These are phyloP conservation scores for Amesomyces nigricolor DNA, from an alignment of 2,329 filamentous ascomycete genomes.

Conservation along the genomic window DNA sequence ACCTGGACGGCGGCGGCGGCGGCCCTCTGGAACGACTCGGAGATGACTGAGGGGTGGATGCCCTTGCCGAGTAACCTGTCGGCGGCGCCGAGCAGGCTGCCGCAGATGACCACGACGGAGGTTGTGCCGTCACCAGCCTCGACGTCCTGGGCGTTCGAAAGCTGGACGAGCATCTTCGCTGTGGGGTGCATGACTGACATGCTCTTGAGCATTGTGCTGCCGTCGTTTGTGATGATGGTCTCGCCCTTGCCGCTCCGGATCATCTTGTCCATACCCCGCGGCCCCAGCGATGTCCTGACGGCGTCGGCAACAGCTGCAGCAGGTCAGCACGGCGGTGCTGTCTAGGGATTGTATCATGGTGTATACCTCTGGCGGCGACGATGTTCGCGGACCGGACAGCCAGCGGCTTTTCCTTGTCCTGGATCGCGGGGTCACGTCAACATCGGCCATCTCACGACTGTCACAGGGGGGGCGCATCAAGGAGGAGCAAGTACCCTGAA, in stretches of 20 bases:
- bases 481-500: constrained; percentile 46
- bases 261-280: constrained; percentile 99
- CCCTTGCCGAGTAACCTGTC: constrained; percentile 87
- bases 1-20: constrained; percentile 83
- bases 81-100: constrained; percentile 87
- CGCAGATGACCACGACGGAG: constrained; percentile 95
- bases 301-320: constrained; percentile 85
- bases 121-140: constrained; percentile 98
- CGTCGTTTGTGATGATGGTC: constrained; percentile 99
- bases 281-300: constrained; percentile 91
- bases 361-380: constrained; percentile 84
- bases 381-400: constrained; percentile 96
- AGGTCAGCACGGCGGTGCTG: constrained; percentile 6
- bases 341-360: background rate
- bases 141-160: constrained; percentile 95
- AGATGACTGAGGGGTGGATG: constrained; percentile 96
- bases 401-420: constrained; percentile 97
- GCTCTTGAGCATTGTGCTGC: constrained; percentile 97
- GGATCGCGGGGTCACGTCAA: constrained; percentile 28
- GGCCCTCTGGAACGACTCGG: constrained; percentile 93
- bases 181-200: constrained; percentile 99
- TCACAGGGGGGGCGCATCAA: constrained; percentile 25
- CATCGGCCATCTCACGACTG: constrained; percentile 17
- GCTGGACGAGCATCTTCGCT: constrained; percentile 97
- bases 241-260: constrained; percentile 95